phyloP scores from a whole-genome alignment of 2,329 filamentous ascomycete species.

The Neofusicoccum laricinum region DNA sequence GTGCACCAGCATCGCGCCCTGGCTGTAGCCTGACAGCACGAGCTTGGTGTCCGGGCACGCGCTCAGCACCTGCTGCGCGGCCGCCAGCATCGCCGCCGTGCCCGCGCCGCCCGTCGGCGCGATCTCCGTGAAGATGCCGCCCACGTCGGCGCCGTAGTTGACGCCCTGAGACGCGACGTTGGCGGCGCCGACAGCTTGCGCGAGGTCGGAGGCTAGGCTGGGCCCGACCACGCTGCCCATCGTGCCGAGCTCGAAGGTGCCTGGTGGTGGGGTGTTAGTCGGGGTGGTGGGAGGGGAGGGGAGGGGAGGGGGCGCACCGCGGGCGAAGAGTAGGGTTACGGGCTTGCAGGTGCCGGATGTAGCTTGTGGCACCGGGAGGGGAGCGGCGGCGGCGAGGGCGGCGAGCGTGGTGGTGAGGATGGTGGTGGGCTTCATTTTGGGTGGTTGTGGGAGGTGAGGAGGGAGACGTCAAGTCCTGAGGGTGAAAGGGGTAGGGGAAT shows the following conservation, averaged over 20 bases:
- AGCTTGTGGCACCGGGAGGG: neutral
- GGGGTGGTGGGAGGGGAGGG: no score
- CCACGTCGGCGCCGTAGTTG: constrained; percentile 46
- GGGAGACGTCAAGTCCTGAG: neutral
- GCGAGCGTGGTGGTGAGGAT: neutral
- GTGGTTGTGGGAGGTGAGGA: neutral
- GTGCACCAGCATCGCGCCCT: constrained; percentile 35
- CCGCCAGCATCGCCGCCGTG: constrained; percentile 43
- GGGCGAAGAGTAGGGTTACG: constrained; percentile 55
- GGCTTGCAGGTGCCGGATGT: constrained; percentile 7
- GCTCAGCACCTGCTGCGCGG: constrained; percentile 30
- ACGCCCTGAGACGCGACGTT: constrained; percentile 54
- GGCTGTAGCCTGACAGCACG: constrained; percentile 46
- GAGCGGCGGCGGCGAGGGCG: neutral
- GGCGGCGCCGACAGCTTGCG: constrained; percentile 37
- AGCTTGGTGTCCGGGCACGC: constrained; percentile 47
- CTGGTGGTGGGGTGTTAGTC: constrained; percentile 21
- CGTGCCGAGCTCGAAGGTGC: constrained; percentile 53
- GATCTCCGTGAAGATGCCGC: constrained; percentile 27
- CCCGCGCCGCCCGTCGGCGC: neutral
- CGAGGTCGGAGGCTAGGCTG: constrained; percentile 49
- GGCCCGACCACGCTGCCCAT: constrained; percentile 52
- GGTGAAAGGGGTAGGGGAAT: no score
- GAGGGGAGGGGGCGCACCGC: constrained; percentile 20
- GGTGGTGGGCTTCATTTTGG: neutral